Evolutionary conservation across 495 filamentous ascomycete genomes (phyloP).

Genomic region (Podospora fimiseda): DNA sequence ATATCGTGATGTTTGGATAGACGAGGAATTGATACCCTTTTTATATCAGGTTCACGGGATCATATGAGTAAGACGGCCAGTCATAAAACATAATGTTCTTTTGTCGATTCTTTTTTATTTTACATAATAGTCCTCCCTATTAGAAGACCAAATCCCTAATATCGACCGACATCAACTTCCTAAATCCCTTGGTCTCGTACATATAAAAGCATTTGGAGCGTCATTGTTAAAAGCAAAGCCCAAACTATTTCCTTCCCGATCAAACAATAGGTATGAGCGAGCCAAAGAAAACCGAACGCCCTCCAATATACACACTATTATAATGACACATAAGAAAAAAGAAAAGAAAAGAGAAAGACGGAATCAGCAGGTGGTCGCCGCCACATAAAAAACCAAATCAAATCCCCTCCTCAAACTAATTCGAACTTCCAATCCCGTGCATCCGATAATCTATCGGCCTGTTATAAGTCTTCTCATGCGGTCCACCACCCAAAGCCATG

Average conservation of each 20-base stretch:
- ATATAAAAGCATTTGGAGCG: no score
- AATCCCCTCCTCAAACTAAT: not conserved
- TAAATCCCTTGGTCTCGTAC: not conserved
- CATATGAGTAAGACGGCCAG: no score
- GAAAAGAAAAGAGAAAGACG: not conserved
- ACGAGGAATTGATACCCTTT: not conserved
- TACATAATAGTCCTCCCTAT: no score
- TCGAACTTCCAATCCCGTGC: not conserved
- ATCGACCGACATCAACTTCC: no score
- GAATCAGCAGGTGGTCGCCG: no score
- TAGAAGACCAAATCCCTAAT: no score
- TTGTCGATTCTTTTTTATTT: not conserved
- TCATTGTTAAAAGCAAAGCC: no score
- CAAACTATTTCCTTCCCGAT: not conserved
- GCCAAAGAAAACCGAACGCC: not conserved
- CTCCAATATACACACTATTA: not conserved
- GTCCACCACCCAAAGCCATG: not conserved
- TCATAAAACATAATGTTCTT: no score
- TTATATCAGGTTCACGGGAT: no score
- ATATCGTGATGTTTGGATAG: not conserved
- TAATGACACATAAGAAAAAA: not conserved
- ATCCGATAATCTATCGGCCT: conserved; percentile 3
- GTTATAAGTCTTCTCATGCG: conserved; percentile 29
- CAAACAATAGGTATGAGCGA: not conserved
- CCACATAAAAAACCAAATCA: not conserved